A percentile compares a stretch with the other conserved stretches of the same genome.
phyloP scores from a whole-genome alignment of 2,329 filamentous ascomycete species.

The Hyphodiscus sp. region DNA sequence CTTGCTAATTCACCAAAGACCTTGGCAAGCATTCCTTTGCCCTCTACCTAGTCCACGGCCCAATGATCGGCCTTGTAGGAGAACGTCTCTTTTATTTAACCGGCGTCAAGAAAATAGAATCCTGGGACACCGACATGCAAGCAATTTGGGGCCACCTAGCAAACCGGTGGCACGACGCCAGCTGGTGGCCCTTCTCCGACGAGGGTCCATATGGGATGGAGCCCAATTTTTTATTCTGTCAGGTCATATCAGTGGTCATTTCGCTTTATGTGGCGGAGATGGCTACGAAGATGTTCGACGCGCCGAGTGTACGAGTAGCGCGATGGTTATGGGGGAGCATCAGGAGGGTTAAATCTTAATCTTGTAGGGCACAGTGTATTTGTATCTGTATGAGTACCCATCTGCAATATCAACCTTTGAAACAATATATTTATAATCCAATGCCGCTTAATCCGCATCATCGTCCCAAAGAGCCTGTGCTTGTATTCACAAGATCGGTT shows the following conservation, averaged over 20 bases:
- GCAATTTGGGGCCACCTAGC: not conserved
- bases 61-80: conserved; percentile 49
- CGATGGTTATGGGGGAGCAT: conserved; percentile 32
- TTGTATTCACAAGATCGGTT: too few relatives aligned
- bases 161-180: not conserved
- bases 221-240: conserved; percentile 49
- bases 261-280: conserved; percentile 52
- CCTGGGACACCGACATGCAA: not conserved
- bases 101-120: not conserved
- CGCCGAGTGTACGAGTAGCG: conserved; percentile 50
- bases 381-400: too few relatives aligned
- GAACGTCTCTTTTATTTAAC: conserved; percentile 48
- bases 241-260: conserved; percentile 50
- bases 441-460: too few relatives aligned
- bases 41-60: conserved; percentile 56
- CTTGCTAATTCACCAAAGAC: conserved; percentile 19
- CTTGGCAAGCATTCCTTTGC: conserved; percentile 54
- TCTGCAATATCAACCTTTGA: too few relatives aligned
- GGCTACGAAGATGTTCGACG: conserved; percentile 48
- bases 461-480: too few relatives aligned
- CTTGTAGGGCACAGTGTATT: too few relatives aligned
- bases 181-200: conserved; percentile 41
- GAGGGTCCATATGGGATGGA: conserved; percentile 54
- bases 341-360: too few relatives aligned
- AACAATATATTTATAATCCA: too few relatives aligned